Conservation (phyloP, 768 basidiomycete genomes). For the Lentinula boryana region DNA sequence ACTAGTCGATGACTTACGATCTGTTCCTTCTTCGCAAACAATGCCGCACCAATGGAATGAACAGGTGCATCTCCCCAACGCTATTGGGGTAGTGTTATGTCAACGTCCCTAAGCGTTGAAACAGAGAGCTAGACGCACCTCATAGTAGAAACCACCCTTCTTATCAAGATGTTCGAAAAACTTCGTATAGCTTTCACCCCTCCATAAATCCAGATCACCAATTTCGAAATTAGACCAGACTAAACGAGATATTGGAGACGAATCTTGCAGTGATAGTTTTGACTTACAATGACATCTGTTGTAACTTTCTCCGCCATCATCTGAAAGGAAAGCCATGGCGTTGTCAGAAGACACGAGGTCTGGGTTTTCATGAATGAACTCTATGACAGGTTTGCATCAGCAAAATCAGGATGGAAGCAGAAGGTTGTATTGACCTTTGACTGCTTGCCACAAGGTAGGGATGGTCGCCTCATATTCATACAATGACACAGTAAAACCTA, state of each 20-base stretch:
- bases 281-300: conserved; percentile 69
- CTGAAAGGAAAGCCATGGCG: conserved; percentile 75
- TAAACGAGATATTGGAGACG: conserved; percentile 17
- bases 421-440: conserved; percentile 44
- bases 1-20: conserved; percentile 35
- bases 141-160: conserved; percentile 85
- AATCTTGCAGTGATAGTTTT: background rate
- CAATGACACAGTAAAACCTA: conserved; percentile 78
- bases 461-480: conserved; percentile 85
- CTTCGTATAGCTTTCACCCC: conserved; percentile 72
- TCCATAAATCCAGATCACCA: conserved; percentile 78
- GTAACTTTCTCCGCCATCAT: conserved; percentile 68
- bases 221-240: conserved; percentile 97
- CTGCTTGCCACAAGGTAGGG: conserved; percentile 76
- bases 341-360: conserved; percentile 60
- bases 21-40: conserved; percentile 84
- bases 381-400: conserved; percentile 29
- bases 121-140: conserved; percentile 33
- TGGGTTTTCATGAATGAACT: conserved; percentile 65
- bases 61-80: conserved; percentile 94
- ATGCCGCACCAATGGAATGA: conserved; percentile 84
- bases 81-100: conserved; percentile 24
- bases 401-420: background rate
- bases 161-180: conserved; percentile 81
- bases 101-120: background rate